Percentiles rank a stretch among this genome's conserved stretches.
phyloP scores from a whole-genome alignment of 352 stramenopile genomes.

The Pythium brachiatum region DNA sequence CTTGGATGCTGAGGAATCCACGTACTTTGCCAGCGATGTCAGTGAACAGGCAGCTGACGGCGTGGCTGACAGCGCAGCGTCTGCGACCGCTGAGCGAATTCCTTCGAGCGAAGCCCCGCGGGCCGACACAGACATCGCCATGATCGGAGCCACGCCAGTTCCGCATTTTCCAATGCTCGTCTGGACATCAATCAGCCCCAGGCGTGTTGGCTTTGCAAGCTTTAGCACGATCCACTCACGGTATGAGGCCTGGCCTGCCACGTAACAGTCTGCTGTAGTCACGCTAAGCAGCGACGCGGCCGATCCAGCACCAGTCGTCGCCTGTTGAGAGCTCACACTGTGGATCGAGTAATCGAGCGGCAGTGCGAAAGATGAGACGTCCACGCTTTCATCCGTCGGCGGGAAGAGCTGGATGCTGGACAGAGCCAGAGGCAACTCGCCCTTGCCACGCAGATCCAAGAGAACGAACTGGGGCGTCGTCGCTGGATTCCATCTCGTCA shows the following conservation, averaged over 20 bases:
- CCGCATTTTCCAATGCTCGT: constrained; percentile 39
- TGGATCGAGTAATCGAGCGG: constrained; percentile 60
- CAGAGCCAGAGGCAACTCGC: constrained; percentile 35
- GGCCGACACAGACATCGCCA: constrained; percentile 43
- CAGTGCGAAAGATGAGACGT: constrained; percentile 15
- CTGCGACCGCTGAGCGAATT: constrained; percentile 23
- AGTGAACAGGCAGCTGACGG: constrained; percentile 8
- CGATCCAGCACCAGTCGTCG: constrained; percentile 35
- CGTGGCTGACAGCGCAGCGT: constrained; percentile 11
- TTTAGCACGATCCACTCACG: constrained; percentile 75
- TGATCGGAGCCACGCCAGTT: constrained; percentile 26
- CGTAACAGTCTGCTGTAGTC: constrained; percentile 40
- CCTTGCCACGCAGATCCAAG: constrained; percentile 45
- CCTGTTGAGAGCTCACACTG: constrained; percentile 56
- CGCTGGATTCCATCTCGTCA: constrained; percentile 58
- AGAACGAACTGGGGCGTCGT: constrained; percentile 44
- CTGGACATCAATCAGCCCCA: constrained; percentile 60
- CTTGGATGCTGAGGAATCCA: neutral
- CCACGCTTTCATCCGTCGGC: constrained; percentile 26
- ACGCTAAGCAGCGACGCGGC: constrained; percentile 31
- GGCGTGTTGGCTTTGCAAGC: constrained; percentile 31
- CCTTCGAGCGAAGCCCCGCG: constrained; percentile 37
- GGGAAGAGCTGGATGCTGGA: constrained; percentile 48
- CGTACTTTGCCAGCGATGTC: constrained; percentile 1
- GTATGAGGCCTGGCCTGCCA: constrained; percentile 33